Evolutionary conservation across 1,139 yeast genomes (phyloP).

Genomic region (Candida sp.): DNA sequence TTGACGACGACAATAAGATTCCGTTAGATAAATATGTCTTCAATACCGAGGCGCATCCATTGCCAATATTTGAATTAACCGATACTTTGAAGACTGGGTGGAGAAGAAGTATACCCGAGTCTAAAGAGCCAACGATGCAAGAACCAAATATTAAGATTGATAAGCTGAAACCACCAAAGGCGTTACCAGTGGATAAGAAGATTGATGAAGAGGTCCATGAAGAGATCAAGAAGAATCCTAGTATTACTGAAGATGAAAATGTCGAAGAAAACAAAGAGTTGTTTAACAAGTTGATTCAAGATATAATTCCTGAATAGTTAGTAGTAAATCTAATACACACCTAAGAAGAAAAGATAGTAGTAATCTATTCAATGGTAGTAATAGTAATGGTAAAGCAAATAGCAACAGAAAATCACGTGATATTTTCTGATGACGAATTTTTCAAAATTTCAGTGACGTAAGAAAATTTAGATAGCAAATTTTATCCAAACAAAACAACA

Average conservation of each 20-base stretch:
- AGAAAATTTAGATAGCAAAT: too few relatives aligned
- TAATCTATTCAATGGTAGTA: too few relatives aligned
- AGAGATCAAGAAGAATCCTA: constrained; percentile 33
- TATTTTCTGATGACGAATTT: too few relatives aligned
- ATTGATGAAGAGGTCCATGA: constrained; percentile 35
- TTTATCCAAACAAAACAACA: too few relatives aligned
- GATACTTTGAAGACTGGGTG: constrained; percentile 65
- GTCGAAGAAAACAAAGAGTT: constrained; percentile 23
- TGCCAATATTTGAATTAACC: constrained; percentile 65
- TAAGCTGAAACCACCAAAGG: constrained; percentile 35
- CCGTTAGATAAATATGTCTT: constrained; percentile 71
- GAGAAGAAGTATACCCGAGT: constrained; percentile 31
- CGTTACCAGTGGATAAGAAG: constrained; percentile 43
- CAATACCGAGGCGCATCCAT: constrained; percentile 93
- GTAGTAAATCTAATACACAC: too few relatives aligned
- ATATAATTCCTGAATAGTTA: constrained; percentile 2
- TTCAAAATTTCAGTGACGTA: too few relatives aligned
- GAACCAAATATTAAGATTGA: constrained; percentile 18
- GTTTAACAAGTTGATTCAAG: constrained; percentile 20
- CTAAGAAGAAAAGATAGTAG: too few relatives aligned
- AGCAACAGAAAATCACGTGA: too few relatives aligned
- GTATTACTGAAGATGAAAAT: constrained; percentile 19
- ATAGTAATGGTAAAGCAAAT: too few relatives aligned
- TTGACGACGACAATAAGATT: constrained; percentile 58
- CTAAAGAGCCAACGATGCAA: constrained; percentile 16